These are phyloP conservation scores for Candida wancherniae DNA, from an alignment of 805 yeast genomes.

Conservation along the genomic window DNA sequence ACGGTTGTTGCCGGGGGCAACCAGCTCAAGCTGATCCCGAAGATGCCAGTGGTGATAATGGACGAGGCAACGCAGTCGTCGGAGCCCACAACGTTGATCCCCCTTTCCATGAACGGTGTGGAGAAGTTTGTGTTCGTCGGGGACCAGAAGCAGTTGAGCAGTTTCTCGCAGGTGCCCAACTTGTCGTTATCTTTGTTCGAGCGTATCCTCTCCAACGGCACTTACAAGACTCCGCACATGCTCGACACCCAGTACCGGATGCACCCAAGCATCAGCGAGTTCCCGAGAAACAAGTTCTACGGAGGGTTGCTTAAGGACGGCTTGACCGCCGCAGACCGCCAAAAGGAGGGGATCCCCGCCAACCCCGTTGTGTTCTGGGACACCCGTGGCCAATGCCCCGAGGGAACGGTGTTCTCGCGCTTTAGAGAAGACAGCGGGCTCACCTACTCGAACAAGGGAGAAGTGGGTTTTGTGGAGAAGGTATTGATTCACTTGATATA, in stretches of 20 bases:
- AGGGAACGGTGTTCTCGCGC: slow-evolving; percentile 45
- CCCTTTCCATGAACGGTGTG: slow-evolving; percentile 61
- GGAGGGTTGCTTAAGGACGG: slow-evolving; percentile 52
- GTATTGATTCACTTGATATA: slow-evolving; percentile 46
- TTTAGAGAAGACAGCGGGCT: slow-evolving; percentile 49
- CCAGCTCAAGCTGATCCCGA: slow-evolving; percentile 50
- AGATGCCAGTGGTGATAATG: slow-evolving; percentile 65
- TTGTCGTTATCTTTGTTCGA: slow-evolving; percentile 66
- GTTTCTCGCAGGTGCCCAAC: slow-evolving; percentile 64
- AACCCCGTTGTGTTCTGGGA: slow-evolving; percentile 61
- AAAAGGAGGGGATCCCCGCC: slow-evolving; percentile 38
- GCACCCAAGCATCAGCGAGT: slow-evolving; percentile 61
- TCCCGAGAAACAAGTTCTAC: slow-evolving; percentile 52
- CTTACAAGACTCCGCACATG: slow-evolving; percentile 59
- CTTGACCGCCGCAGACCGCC: slow-evolving; percentile 48
- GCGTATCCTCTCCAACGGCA: slow-evolving; percentile 57
- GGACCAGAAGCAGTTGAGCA: slow-evolving; percentile 70
- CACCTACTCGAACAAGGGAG: slow-evolving; percentile 55
- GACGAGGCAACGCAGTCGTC: slow-evolving; percentile 78
- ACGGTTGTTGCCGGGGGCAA: slow-evolving; percentile 65
- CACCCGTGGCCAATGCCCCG: slow-evolving; percentile 45
- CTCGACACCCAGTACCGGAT: slow-evolving; percentile 65
- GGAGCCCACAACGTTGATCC: slow-evolving; percentile 67
- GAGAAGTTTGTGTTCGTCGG: slow-evolving; percentile 68
- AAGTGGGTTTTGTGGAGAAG: slow-evolving; percentile 45